A percentile compares a stretch with the other conserved stretches of the same genome.
phyloP scores from a whole-genome alignment of 1,139 yeast genomes.

The Debaryomyces coudertii region DNA sequence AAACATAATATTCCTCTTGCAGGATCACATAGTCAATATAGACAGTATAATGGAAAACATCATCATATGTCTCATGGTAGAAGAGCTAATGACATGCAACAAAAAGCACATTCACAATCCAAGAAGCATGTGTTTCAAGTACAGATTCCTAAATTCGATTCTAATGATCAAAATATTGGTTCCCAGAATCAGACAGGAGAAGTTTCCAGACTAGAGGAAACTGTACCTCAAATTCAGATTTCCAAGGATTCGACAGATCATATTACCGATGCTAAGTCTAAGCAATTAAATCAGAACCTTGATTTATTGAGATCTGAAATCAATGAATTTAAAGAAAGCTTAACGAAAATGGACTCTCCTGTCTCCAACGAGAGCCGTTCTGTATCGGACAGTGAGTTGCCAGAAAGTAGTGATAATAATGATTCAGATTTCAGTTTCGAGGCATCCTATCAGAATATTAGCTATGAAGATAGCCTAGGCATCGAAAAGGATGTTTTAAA shows the following conservation, averaged over 20 bases:
- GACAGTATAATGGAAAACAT: neutral
- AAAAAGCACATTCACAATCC: neutral
- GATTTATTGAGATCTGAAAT: constrained; percentile 48
- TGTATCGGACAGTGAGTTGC: constrained; percentile 5
- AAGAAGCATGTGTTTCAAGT: neutral
- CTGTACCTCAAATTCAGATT: constrained; percentile 8
- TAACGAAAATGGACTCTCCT: constrained; percentile 30
- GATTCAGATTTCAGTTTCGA: constrained; percentile 45
- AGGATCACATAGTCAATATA: neutral
- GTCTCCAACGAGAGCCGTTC: constrained; percentile 6
- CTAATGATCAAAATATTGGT: neutral
- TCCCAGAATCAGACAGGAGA: too few relatives aligned
- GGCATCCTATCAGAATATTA: constrained; percentile 42
- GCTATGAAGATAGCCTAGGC: constrained; percentile 46
- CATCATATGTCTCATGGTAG: neutral
- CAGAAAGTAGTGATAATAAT: constrained; percentile 14
- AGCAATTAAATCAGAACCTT: constrained; percentile 47
- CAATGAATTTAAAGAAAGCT: constrained; percentile 50
- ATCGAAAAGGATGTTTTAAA: constrained; percentile 27
- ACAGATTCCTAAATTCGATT: neutral
- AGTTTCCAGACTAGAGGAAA: neutral
- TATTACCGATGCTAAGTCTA: constrained; percentile 27
- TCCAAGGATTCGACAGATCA: constrained; percentile 27
- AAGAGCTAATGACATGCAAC: neutral
- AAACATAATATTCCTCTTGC: neutral